phyloP scores from a whole-genome alignment of 257 asterid species.

The Nicotiana noctiflora region DNA sequence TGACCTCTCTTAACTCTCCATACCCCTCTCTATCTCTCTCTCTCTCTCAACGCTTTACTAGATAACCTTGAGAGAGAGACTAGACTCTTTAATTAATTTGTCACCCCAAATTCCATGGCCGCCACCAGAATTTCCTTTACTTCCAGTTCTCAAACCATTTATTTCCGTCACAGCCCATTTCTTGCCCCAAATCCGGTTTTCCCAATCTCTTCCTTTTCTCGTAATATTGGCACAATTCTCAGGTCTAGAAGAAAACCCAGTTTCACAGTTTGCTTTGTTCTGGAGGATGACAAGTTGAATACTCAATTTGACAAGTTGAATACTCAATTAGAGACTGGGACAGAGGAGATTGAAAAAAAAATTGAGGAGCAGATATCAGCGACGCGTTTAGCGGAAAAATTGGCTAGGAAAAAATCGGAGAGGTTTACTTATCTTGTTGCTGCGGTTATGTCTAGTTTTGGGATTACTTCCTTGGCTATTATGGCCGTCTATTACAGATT shows the following conservation, averaged over 20 bases:
- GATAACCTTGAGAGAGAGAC: not conserved
- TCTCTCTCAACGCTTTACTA: not conserved
- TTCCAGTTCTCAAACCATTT: slow-evolving; percentile 22
- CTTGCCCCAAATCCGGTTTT: slow-evolving; percentile 23
- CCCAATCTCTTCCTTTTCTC: slow-evolving; percentile 10
- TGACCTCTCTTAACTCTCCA: not conserved
- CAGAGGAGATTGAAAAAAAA: slow-evolving; percentile 23
- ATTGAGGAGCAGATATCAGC: slow-evolving; percentile 28
- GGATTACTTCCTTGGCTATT: slow-evolving; percentile 11
- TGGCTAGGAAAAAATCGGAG: slow-evolving; percentile 80
- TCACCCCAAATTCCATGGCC: not conserved
- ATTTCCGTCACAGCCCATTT: slow-evolving; percentile 26
- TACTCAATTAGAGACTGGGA: slow-evolving; percentile 1
- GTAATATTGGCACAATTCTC: slow-evolving; percentile 7
- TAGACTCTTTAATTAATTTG: not conserved
- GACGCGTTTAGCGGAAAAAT: slow-evolving; percentile 38
- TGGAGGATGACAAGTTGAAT: slow-evolving; percentile 40
- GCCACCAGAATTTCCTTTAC: slow-evolving; percentile 40
- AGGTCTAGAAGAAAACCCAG: slow-evolving; percentile 25
- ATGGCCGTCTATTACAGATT: slow-evolving; percentile 8
- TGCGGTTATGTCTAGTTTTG: slow-evolving; percentile 1
- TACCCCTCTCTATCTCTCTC: not conserved
- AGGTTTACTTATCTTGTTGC: slow-evolving; percentile 59
- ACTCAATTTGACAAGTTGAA: not conserved
- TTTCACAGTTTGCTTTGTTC: slow-evolving; percentile 52